phyloP scores from a whole-genome alignment of 2,329 filamentous ascomycete genomes.

The Penicillium sp. region DNA sequence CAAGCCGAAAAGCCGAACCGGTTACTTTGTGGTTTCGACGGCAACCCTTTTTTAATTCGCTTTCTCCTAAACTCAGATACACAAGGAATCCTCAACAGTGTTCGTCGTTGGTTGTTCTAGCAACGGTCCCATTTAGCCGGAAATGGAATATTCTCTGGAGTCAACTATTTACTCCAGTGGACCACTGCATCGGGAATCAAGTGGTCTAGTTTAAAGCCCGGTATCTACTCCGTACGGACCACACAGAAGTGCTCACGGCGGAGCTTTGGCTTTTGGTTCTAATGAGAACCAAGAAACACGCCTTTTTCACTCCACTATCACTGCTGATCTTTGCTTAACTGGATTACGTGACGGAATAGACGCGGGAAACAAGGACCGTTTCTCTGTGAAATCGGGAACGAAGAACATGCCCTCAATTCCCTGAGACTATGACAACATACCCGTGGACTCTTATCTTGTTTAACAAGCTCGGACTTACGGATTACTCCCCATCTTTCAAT shows the following conservation, averaged over 20 bases:
- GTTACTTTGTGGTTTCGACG: neutral
- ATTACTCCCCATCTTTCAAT: constrained; percentile 2
- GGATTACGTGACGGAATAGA: constrained; percentile 7
- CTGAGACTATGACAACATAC: neutral
- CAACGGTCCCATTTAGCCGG: constrained; percentile 6
- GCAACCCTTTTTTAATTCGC: neutral
- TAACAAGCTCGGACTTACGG: neutral
- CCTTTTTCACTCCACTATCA: constrained; percentile 6
- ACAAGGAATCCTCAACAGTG: neutral
- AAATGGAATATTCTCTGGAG: constrained; percentile 2
- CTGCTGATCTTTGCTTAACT: constrained; percentile 14
- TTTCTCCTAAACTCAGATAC: neutral
- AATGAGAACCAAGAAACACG: constrained; percentile 7
- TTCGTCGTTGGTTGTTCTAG: constrained; percentile 10
- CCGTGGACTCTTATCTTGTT: neutral
- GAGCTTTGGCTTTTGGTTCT: constrained; percentile 6
- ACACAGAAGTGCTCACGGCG: constrained; percentile 2
- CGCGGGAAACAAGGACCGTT: neutral
- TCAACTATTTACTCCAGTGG: constrained; percentile 10
- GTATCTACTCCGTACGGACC: neutral
- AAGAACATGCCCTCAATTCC: neutral
- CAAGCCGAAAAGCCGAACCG: neutral
- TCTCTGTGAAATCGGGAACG: neutral
- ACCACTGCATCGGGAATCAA: constrained; percentile 14
- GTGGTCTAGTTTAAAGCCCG: neutral